Percentiles rank a stretch among this genome's conserved stretches.
phyloP scores from a whole-genome alignment of 148 eudicot species.

The Camellia granthamiana region DNA sequence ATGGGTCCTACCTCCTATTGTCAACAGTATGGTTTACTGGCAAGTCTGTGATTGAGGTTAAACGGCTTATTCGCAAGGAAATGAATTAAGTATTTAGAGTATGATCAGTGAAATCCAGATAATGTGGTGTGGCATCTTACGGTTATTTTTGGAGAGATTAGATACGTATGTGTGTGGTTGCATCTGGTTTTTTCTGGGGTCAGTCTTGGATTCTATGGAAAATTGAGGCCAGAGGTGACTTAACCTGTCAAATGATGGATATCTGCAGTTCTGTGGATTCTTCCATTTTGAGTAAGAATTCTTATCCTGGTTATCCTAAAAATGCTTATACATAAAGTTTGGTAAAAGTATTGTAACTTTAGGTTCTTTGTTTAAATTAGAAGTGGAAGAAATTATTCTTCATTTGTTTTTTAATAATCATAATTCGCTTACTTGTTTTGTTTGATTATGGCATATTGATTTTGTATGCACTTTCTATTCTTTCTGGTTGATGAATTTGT shows the following conservation, averaged over 20 bases:
- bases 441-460: not conserved
- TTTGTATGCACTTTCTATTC: not conserved
- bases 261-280: conserved; percentile 24
- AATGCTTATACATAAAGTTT: not conserved
- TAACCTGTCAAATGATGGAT: conserved; percentile 10
- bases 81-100: not conserved
- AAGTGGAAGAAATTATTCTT: not conserved
- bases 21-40: not conserved
- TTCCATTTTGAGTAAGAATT: conserved; percentile 26
- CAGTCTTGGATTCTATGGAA: not conserved
- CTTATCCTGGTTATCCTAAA: conserved; percentile 3
- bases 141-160: conserved; percentile 1
- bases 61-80: not conserved
- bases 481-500: not conserved
- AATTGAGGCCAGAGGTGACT: conserved; percentile 17
- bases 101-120: not conserved
- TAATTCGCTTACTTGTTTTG: not conserved
- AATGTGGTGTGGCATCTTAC: conserved; percentile 1
- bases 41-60: not conserved
- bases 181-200: conserved; percentile 16
- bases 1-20: not conserved
- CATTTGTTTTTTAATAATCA: not conserved
- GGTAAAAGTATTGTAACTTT: not conserved
- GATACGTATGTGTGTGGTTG: conserved; percentile 6
- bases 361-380: not conserved